Evolutionary conservation across 768 basidiomycete species (phyloP).

Genomic region (Pleurotus sapidus): DNA sequence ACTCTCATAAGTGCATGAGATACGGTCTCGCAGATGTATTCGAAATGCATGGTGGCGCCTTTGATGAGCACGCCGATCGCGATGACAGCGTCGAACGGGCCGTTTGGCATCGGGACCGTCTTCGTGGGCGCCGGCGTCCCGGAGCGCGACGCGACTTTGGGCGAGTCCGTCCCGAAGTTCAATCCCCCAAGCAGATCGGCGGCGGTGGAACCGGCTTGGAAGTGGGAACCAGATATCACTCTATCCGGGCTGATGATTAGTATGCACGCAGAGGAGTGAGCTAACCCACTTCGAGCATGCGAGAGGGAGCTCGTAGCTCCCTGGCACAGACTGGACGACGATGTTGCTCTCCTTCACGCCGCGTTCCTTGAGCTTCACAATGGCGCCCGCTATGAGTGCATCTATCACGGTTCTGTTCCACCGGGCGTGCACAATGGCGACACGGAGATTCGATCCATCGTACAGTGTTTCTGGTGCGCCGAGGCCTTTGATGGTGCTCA

Average conservation of each 20-base stretch:
- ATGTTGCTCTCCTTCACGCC: slow-evolving; percentile 93
- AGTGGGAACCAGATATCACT: slow-evolving; percentile 83
- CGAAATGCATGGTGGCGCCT: slow-evolving; percentile 98
- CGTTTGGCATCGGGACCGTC: slow-evolving; percentile 36
- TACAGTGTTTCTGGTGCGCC: slow-evolving; percentile 53
- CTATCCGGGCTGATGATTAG: slow-evolving; percentile 35
- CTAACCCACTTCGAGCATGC: slow-evolving; percentile 77
- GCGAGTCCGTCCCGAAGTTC: slow-evolving; percentile 34
- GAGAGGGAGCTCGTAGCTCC: slow-evolving; percentile 92
- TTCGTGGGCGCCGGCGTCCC: slow-evolving; percentile 47
- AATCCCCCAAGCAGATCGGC: slow-evolving; percentile 77
- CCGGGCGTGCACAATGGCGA: slow-evolving; percentile 93
- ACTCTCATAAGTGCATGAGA: slow-evolving; percentile 93
- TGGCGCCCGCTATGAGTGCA: slow-evolving; percentile 76
- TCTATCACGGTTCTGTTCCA: slow-evolving; percentile 93
- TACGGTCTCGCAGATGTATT: slow-evolving; percentile 95
- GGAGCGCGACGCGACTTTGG: slow-evolving; percentile 42
- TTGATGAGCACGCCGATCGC: slow-evolving; percentile 99
- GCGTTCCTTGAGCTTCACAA: slow-evolving; percentile 74
- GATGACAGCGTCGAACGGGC: slow-evolving; percentile 92
- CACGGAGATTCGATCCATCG: slow-evolving; percentile 79
- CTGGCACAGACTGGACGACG: slow-evolving; percentile 87
- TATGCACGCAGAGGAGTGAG: background rate
- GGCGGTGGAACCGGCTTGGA: slow-evolving; percentile 75
- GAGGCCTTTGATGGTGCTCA: slow-evolving; percentile 76